Evolutionary conservation across 805 yeast species (phyloP), one percentile per base, ranked within the genome.

Genomic region (Kluyveromyces starmeri): DNA sequence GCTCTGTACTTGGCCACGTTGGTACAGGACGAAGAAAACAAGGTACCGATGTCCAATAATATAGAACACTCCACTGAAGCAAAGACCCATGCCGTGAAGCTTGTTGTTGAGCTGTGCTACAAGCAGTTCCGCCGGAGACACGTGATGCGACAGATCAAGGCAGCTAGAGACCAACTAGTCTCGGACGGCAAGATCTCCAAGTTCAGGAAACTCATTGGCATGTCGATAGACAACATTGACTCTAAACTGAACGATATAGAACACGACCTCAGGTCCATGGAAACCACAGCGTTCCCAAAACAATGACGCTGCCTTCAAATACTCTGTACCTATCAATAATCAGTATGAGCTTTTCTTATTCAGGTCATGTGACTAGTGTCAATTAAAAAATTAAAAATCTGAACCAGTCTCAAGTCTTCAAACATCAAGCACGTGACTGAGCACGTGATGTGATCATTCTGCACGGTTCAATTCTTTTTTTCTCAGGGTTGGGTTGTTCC

Each of bases 171-270:
- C 14, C 68, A 63, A 21, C 55, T 69, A 25, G 71, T 66, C 55
- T 32, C 50, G 3, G 64, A 70, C 10, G 64, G 62, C 20, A 80
- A 77, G 54, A 78, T 83, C 73, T 71, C 75, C 48, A 85, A 84
- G 53, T 81, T 89, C 62, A 69, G 94, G 43, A 75, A 76, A 48
- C 65, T 89, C 41, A 78, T 92, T 53, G 94, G 84, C 2, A 67
- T 85, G 36, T 73, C 77, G 32, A 68, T 78, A 14, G 94, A 83
- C 40, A 92, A 82, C 40, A 78, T 89, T 38, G 84, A 80, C 45
- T 80, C 83, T 20, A 67, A 85, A 39, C 65, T 89, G 33, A 89
- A 83, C 44, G 96, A 89, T 14, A 82, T 89, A 27, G 85, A 64
- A 38, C 54, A 56, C 17, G 69, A 62, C 38, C 41, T 64, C 7